Conservation (phyloP, 2,329 filamentous ascomycete species). For the Neofusicoccum cordaticola region DNA sequence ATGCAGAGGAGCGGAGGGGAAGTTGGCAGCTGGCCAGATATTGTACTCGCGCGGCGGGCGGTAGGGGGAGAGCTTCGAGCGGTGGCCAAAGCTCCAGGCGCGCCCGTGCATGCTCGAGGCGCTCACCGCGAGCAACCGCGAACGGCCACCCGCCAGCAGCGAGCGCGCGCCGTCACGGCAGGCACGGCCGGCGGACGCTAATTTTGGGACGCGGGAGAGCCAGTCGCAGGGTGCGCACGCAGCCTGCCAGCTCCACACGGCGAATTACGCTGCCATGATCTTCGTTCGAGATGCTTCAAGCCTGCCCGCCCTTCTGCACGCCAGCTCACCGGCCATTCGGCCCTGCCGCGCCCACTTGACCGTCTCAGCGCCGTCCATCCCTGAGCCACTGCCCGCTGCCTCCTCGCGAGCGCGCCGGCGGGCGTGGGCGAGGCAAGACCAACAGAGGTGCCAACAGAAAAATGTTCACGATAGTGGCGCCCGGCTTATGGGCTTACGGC, state of each 20-base stretch:
- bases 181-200: slow-evolving; percentile 11
- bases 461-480: slow-evolving; percentile 14
- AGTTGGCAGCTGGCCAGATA: slow-evolving; percentile 16
- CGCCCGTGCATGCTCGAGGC: slow-evolving; percentile 1
- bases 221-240: slow-evolving; percentile 3
- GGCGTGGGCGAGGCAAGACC: not conserved
- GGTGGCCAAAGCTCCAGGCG: slow-evolving; percentile 12
- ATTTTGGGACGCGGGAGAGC: slow-evolving; percentile 15
- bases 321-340: slow-evolving; percentile 14
- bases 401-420: not conserved
- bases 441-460: not conserved
- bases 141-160: slow-evolving; percentile 6
- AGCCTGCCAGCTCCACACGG: slow-evolving; percentile 6
- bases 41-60: slow-evolving; percentile 16
- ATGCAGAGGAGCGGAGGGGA: slow-evolving; percentile 7
- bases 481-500: slow-evolving; percentile 1
- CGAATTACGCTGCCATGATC: slow-evolving; percentile 14
- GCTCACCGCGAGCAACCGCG: not conserved
- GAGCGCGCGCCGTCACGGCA: slow-evolving; percentile 4
- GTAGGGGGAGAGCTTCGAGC: slow-evolving; percentile 14
- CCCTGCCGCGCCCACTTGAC: not conserved
- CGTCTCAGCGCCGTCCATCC: not conserved
- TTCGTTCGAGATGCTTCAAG: slow-evolving; percentile 12
- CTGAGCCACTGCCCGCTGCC: not conserved
- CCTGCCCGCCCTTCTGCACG: slow-evolving; percentile 7